Evolutionary conservation across 176 grass and related monocot genomes (phyloP), one percentile per base, ranked within the genome.

Genomic region (Avena atlantica): DNA sequence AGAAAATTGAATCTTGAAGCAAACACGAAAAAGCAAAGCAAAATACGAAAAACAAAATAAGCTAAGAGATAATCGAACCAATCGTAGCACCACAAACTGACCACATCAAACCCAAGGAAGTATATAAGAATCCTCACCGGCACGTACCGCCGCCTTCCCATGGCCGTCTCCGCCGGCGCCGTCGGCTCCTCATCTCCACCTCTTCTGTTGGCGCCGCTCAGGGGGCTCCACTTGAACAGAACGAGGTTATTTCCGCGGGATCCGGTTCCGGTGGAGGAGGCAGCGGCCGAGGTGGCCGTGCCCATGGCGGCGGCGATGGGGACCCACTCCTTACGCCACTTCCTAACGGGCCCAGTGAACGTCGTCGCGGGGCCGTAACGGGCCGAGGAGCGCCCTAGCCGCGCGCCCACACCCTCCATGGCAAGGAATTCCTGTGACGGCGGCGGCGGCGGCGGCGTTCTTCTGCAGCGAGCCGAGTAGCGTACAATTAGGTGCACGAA

Each of bases 261-360:
- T 72, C 57, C 70, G 29, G 50, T 70, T 20, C 61, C 80, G 27
- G 59, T 45, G 12, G 81, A 57, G 37, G 76, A 83, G 3, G 79
- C 12, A 31, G 74, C 47, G 1, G 66, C 45, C 20, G 76, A 45
- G 55, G 66, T 45, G 15, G 84, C 52, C 72, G 23, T 51, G 47
- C 44, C 72, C 45, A 47, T 84, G 53, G 86, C 76, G 27, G 50
- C 45, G 60, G 77, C 48, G 45, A 92, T 84, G 55, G 91, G 89
- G 37, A 95, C 84, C 93, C 93, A 95, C 71, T 74, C 89, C 91
- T 95, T 95, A 64, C 86, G 89, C 93, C 93, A 95, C 78, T 92
- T 92, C 87, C 93, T 69, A 13, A 95, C 91, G 6, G 91, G 93
- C 9, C 93, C 93, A 5, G 86, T 95, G 83, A 95, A 95, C 59